Evolutionary conservation across 2,329 filamentous ascomycete species (phyloP).

Genomic region (Parasarocladium wereldwijsianum): DNA sequence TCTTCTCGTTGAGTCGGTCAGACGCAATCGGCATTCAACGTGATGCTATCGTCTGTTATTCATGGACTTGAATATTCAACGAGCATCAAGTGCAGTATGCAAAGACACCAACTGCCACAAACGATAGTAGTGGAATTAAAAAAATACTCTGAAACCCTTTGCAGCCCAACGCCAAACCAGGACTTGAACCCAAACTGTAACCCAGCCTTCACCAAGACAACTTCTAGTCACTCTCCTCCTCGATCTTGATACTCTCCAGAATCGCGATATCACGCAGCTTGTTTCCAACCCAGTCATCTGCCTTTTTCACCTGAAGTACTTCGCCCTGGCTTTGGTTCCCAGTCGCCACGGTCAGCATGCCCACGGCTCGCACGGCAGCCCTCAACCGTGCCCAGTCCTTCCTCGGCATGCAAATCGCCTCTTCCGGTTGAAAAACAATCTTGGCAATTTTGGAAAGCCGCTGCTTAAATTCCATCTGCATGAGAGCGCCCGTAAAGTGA

Average conservation of each 20-base stretch:
- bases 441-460: slow-evolving; percentile 11
- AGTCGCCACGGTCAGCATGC: slow-evolving; percentile 11
- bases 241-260: slow-evolving; percentile 6
- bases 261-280: slow-evolving; percentile 13
- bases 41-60: too few relatives aligned
- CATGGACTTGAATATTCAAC: too few relatives aligned
- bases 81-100: too few relatives aligned
- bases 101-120: too few relatives aligned
- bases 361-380: slow-evolving; percentile 12
- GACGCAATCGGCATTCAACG: too few relatives aligned
- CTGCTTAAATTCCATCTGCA: slow-evolving; percentile 9
- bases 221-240: slow-evolving; percentile 1
- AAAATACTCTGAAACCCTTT: too few relatives aligned
- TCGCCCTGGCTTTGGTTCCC: slow-evolving; percentile 10
- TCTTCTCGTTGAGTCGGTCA: too few relatives aligned
- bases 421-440: slow-evolving; percentile 15
- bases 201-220: slow-evolving; percentile 3
- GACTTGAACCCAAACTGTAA: too few relatives aligned
- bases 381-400: slow-evolving; percentile 13
- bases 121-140: too few relatives aligned
- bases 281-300: slow-evolving; percentile 11
- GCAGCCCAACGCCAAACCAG: too few relatives aligned
- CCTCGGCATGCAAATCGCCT: slow-evolving; percentile 10
- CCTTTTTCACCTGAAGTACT: slow-evolving; percentile 5
- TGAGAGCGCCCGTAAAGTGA: slow-evolving; percentile 6